Base-by-base conservation (phyloP, 352 stramenopile species). In the Detonula confervacea region DNA sequence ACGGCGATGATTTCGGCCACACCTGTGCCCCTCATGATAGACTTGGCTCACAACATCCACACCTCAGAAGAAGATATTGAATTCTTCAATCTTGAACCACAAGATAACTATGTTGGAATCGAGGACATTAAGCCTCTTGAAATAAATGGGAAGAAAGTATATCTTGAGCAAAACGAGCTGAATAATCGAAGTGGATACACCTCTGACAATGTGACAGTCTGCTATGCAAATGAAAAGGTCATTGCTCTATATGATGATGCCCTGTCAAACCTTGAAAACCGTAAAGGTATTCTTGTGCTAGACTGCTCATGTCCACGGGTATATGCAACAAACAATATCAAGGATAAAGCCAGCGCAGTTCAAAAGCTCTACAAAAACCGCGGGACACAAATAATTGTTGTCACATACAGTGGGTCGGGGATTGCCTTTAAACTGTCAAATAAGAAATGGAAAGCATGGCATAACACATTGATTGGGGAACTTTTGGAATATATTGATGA, bases 261-360 rank as follows among this genome's bases (percentile, higher is more conserved):
- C 14, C 7, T 79, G 3, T 54, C 25, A 33, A 27, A 59, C 1
- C 6, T 22, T 24, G 11, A 49, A 39, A 39, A 51, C 33, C 25
- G 27, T n/a, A 84, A 80, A 66, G 77, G 77, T 11, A 37, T 84
- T 51, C 77, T 84, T 22, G 1, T 84, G 1, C 46, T 84, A 16
- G 77, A 84, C 47, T 76, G 63, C 39, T 73, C 61, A 12, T 73
- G 42, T 35, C 69, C 61, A 39, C 49, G 49, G 33, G 70, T 81
- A 1, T 57, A 59, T 56, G 69, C 29, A 37, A 6, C 57, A 16
- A 39, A 24, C 0, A 81, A 84, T 39, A 54, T 54, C 11, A 42
- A 47, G 25, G 42, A 77, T 7, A 84, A 84, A 68, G 69, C 70
- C 29, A 30, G 27, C 37, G 29, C 33, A 49, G 77, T 81, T 11